Evolutionary conservation across 2,329 filamentous ascomycete genomes (phyloP).

Genomic region (Fusarium tricinctum): DNA sequence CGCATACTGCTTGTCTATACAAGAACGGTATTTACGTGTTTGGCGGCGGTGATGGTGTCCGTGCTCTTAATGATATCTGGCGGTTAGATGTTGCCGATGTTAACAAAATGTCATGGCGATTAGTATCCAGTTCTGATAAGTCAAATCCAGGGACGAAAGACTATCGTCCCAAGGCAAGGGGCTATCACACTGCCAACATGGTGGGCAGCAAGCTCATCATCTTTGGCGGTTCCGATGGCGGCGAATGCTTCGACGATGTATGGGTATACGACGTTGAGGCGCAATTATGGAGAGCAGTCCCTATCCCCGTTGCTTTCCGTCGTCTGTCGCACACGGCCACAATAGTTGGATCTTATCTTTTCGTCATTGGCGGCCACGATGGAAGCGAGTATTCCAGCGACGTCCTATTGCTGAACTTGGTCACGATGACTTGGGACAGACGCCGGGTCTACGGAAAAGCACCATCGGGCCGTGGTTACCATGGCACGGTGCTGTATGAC

Average conservation of each 20-base stretch:
- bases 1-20: conserved; percentile 79
- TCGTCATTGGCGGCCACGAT: conserved; percentile 78
- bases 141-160: conserved; percentile 53
- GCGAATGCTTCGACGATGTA: conserved; percentile 79
- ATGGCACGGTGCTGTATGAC: conserved; percentile 75
- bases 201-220: conserved; percentile 80
- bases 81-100: conserved; percentile 77
- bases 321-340: conserved; percentile 78
- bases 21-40: conserved; percentile 81
- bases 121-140: conserved; percentile 67
- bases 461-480: conserved; percentile 75
- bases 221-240: conserved; percentile 77
- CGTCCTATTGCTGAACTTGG: conserved; percentile 76
- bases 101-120: conserved; percentile 77
- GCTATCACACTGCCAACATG: conserved; percentile 81
- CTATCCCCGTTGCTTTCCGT: conserved; percentile 72
- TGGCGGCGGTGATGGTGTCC: conserved; percentile 77
- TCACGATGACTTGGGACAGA: conserved; percentile 81
- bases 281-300: conserved; percentile 70
- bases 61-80: conserved; percentile 79
- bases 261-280: conserved; percentile 80
- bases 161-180: conserved; percentile 71
- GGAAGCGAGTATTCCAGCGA: conserved; percentile 78
- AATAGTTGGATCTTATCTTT: conserved; percentile 77
- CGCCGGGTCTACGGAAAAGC: conserved; percentile 74